Conservation (phyloP, 1,284 basidiomycete species). For the Inonotus obliquus region DNA sequence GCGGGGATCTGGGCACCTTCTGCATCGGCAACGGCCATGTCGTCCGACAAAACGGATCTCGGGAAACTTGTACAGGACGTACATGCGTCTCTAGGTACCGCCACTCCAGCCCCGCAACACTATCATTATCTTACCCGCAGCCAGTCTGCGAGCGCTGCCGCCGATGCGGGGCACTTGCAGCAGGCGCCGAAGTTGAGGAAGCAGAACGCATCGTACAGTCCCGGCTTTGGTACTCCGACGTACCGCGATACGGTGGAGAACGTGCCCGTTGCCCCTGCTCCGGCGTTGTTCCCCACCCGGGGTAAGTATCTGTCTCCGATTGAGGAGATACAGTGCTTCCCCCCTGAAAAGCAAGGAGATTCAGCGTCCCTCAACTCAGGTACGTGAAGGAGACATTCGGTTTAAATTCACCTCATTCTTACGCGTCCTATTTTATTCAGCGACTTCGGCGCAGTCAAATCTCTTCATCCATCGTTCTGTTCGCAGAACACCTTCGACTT, state of each 20-base stretch:
- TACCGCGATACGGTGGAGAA: background rate
- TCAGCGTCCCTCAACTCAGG: constrained; percentile 16
- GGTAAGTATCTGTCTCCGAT: constrained; percentile 14
- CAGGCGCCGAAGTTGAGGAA: constrained; percentile 6
- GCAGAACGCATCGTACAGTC: constrained; percentile 6
- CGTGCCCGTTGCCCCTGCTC: background rate
- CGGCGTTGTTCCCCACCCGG: background rate
- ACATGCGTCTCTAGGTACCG: background rate
- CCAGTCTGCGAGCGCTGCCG: constrained; percentile 12
- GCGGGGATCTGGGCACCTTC: background rate
- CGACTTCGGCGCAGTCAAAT: constrained; percentile 15
- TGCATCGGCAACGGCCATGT: constrained; percentile 6
- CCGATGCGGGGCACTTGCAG: background rate
- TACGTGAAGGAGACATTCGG: background rate
- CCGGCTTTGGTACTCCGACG: background rate
- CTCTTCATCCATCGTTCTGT: constrained; percentile 20
- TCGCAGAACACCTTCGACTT: constrained; percentile 14
- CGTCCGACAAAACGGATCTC: constrained; percentile 5
- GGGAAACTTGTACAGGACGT: constrained; percentile 4
- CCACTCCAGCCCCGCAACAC: background rate
- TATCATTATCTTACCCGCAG: constrained; percentile 19
- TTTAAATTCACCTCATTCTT: background rate
- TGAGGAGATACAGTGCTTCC: constrained; percentile 11
- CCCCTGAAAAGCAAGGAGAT: constrained; percentile 15
- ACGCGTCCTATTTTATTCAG: constrained; percentile 1